A percentile compares a stretch with the other conserved stretches of the same genome.
phyloP scores from a whole-genome alignment of 306 rosid genomes.

The Rosa rugosa region DNA sequence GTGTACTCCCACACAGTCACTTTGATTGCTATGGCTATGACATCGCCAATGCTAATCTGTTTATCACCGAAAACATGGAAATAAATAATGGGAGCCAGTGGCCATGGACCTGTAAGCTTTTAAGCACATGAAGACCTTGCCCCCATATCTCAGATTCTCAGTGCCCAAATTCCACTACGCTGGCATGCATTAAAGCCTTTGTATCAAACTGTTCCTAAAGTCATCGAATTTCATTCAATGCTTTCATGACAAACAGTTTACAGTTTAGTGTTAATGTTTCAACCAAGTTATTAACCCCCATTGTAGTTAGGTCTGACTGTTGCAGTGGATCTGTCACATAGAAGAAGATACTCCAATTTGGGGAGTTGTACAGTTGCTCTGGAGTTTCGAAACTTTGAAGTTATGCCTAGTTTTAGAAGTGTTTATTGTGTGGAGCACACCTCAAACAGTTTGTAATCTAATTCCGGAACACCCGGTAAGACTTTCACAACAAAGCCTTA shows the following conservation, averaged over 20 bases:
- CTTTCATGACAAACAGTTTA: background rate
- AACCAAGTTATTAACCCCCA: too few species aligned
- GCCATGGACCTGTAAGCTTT: background rate
- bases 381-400: background rate
- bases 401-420: background rate
- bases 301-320: too few species aligned
- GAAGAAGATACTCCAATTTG: too few species aligned
- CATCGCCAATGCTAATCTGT: background rate
- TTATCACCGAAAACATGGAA: background rate
- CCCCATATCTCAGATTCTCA: background rate
- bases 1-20: background rate
- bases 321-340: too few species aligned
- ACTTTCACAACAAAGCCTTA: background rate
- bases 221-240: background rate
- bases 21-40: background rate
- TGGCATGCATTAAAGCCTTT: slow-evolving; percentile 10
- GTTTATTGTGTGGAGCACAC: background rate
- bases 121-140: background rate
- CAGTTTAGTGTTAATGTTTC: background rate
- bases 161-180: slow-evolving; percentile 4
- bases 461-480: too few species aligned
- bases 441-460: too few species aligned
- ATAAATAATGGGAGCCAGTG: background rate
- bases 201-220: background rate
- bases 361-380: background rate